Conservation (phyloP, 23 red algal genomes). For the Gracilariopsis chorda region DNA sequence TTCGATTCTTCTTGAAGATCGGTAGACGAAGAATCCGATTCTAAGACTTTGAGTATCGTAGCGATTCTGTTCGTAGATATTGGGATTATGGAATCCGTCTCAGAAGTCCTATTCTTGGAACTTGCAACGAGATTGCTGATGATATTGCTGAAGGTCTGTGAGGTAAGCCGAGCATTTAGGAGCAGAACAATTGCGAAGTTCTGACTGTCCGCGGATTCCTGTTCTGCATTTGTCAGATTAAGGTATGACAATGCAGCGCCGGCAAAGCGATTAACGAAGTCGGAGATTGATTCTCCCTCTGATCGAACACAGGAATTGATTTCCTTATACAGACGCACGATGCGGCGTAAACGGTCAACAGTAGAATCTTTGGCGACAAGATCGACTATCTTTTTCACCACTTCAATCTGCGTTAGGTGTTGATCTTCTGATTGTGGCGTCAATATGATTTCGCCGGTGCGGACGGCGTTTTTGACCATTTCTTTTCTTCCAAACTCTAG, state of each 20-base stretch:
- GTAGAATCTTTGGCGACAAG: conserved; percentile 34
- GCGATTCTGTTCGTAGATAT: too few species aligned
- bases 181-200: neutral
- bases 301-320: neutral
- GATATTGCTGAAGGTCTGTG: neutral
- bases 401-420: neutral
- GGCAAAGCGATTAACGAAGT: neutral
- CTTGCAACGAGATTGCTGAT: conserved; percentile 8
- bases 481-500: neutral
- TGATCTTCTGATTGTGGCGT: neutral
- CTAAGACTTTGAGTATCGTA: too few species aligned
- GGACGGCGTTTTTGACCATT: neutral
- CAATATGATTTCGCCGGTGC: neutral
- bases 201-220: neutral
- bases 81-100: too few species aligned
- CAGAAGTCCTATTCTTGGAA: too few species aligned
- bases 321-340: conserved; percentile 14
- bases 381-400: conserved; percentile 12
- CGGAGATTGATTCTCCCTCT: neutral
- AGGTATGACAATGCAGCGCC: neutral
- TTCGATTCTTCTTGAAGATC: too few species aligned
- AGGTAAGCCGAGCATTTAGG: neutral
- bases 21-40: too few species aligned
- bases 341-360: neutral
- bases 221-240: neutral